A percentile compares a stretch with the other conserved stretches of the same genome.
These are phyloP conservation scores for Vicia faba DNA, from an alignment of 306 rosid genomes.

Conservation along the genomic window DNA sequence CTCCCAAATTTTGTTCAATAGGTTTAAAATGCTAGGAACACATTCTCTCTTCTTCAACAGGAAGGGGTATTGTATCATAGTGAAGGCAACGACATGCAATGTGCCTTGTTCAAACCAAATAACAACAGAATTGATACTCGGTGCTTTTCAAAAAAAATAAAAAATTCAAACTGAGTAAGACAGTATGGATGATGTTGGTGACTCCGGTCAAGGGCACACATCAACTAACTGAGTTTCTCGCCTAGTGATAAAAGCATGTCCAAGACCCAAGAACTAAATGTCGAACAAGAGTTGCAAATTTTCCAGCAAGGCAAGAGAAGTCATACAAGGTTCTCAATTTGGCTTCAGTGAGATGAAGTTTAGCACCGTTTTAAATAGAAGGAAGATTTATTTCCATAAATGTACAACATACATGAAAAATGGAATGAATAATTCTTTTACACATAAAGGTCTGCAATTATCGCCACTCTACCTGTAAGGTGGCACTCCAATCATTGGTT, in stretches of 20 bases:
- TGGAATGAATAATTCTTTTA: not conserved
- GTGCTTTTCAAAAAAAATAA: too few relatives aligned
- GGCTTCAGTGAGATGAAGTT: conserved; percentile 1
- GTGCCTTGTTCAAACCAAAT: not conserved
- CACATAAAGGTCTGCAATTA: conserved; percentile 20
- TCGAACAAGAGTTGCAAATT: not conserved
- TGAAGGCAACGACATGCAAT: not conserved
- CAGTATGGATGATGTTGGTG: not conserved
- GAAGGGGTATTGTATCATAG: not conserved
- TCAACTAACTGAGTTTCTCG: not conserved
- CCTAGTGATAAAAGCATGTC: not conserved
- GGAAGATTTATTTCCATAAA: not conserved
- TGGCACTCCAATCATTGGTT: conserved; percentile 68
- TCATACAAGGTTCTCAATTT: conserved; percentile 5
- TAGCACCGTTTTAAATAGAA: not conserved
- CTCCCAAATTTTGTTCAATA: too few relatives aligned
- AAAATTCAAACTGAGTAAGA: too few relatives aligned
- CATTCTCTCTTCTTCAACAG: not conserved
- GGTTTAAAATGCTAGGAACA: too few relatives aligned
- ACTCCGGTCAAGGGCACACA: not conserved
- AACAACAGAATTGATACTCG: not conserved
- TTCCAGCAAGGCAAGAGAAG: not conserved
- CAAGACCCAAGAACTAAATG: not conserved
- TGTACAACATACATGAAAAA: not conserved
- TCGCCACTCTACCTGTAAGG: conserved; percentile 58